phyloP scores from a whole-genome alignment of 148 eudicot genomes.

The Vaccinium corymbosum region DNA sequence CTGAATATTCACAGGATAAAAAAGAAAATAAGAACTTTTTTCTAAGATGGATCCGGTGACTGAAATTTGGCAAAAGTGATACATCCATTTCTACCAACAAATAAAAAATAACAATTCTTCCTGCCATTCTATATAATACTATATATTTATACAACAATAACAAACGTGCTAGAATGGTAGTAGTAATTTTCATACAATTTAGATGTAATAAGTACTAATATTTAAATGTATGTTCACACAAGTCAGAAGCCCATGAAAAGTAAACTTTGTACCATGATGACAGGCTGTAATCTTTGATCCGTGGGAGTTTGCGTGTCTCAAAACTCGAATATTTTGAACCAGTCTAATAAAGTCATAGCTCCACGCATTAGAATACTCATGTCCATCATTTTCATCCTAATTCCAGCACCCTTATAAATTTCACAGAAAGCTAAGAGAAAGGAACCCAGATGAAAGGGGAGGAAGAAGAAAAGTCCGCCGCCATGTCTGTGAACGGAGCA shows the following conservation, averaged over 20 bases:
- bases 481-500: constrained; percentile 22
- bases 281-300: neutral
- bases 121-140: too few species aligned
- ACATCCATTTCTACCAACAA: too few species aligned
- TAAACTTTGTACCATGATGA: neutral
- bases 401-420: constrained; percentile 14
- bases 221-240: neutral
- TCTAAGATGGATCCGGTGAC: too few species aligned
- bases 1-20: too few species aligned
- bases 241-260: neutral
- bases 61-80: too few species aligned
- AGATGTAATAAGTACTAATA: neutral
- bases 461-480: neutral
- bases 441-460: constrained; percentile 13
- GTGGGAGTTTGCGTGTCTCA: neutral
- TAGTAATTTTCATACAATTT: too few species aligned
- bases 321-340: constrained; percentile 5
- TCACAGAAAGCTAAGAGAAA: too few species aligned
- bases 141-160: too few species aligned
- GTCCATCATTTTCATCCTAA: neutral
- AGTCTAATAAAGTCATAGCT: constrained; percentile 13
- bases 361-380: constrained; percentile 13
- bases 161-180: too few species aligned
- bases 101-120: too few species aligned
- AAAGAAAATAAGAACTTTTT: too few species aligned